Base-by-base conservation (phyloP, 768 basidiomycete genomes). In the Daedalea quercina region DNA sequence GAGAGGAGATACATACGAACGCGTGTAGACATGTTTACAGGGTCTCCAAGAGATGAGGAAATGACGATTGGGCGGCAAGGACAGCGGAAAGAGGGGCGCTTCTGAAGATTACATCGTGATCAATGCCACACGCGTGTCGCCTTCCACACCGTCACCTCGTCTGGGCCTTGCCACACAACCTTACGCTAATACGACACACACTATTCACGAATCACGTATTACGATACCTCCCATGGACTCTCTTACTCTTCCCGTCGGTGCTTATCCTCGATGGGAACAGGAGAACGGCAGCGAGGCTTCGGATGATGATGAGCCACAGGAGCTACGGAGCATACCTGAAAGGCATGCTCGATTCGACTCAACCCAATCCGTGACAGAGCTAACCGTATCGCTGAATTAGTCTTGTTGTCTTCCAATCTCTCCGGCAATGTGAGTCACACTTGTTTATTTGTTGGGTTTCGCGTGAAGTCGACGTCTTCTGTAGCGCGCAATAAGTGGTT, bases 401-500 rank as follows among this genome's bases (percentile, higher is more conserved):
- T 64, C 74, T 73, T 51, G 77, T 86, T 8, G 69, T 90, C 26
- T 61, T 81, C 9, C 82, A 82, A 53, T 86, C 88, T 0, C 68
- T 90, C 50, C 80, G 77, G 58, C 87, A 88, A 76, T 90, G 87
- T 84, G 51, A 62, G 69, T 61, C 37, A 19, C 41, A 37, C 20
- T 52, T 50, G 31, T 33, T 42, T 52, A 22, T 35, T n/a, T 26
- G 47, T 42, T 42, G 57, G 47, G 20, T 54, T 54, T 54, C 33
- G 53, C 54, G 22, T 35, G 56, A 44, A 55, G n/a, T n/a, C 22
- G 55, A 56, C 52, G 58, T 55, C 56, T 48, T 51, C 48, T 58
- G 42, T 59, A 89, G 87, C 88, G 25, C 78, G 88, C 37, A 80
- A 87, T 23, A 78, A 76, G 65, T 89, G 86, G 85, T 68, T 90